phyloP scores from a whole-genome alignment of 2,329 filamentous ascomycete genomes.

The Penicillium digitatum region DNA sequence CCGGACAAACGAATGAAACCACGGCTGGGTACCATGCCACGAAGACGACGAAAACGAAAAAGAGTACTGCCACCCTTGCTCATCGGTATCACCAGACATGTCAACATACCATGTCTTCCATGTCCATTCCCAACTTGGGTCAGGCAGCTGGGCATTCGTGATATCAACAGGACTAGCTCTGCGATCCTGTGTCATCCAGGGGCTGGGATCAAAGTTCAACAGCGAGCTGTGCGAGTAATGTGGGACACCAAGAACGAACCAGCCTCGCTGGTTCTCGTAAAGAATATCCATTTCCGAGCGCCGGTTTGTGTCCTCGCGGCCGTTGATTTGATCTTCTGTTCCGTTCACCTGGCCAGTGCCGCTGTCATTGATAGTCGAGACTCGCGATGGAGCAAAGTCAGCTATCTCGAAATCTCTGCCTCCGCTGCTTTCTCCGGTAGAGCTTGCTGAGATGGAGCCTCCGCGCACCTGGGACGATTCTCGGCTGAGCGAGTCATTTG shows the following conservation, averaged over 20 bases:
- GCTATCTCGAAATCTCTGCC: constrained; percentile 13
- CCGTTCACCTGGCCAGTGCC: constrained; percentile 1
- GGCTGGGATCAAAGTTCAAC: constrained; percentile 75
- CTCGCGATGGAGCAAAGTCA: constrained; percentile 14
- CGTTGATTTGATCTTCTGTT: constrained; percentile 2
- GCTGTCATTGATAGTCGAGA: constrained; percentile 6
- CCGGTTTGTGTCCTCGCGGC: constrained; percentile 21
- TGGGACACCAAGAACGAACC: constrained; percentile 81
- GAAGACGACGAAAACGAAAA: constrained; percentile 76
- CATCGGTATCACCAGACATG: constrained; percentile 77
- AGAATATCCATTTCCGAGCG: constrained; percentile 70
- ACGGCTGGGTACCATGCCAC: constrained; percentile 84
- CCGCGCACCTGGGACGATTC: constrained; percentile 20
- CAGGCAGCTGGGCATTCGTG: constrained; percentile 83
- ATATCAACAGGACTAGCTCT: constrained; percentile 64
- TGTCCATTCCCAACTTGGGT: constrained; percentile 91
- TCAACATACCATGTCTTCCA: constrained; percentile 70
- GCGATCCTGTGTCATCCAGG: constrained; percentile 72
- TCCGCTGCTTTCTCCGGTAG: constrained; percentile 10
- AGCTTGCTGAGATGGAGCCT: constrained; percentile 17
- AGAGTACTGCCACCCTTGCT: constrained; percentile 94
- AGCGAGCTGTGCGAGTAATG: constrained; percentile 86
- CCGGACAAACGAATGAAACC: constrained; percentile 95
- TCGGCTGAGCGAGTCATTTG: constrained; percentile 14
- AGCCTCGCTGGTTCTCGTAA: constrained; percentile 92